Evolutionary conservation across 345 rosid species (phyloP).

Genomic region (Lepidium didymum): DNA sequence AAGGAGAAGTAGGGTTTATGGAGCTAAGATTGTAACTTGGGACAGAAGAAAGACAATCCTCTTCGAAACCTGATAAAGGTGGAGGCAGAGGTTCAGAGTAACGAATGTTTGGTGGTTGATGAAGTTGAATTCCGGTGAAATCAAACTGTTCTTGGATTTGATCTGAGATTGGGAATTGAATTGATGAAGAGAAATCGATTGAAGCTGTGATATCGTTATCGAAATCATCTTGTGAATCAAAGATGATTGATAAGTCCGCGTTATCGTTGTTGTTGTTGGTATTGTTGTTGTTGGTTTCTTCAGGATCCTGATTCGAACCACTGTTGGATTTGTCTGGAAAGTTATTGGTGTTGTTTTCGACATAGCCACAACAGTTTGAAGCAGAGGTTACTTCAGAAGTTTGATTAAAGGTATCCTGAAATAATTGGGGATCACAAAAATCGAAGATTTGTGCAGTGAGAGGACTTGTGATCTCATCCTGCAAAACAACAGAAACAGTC

Average conservation of each 20-base stretch:
- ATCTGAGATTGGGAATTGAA: conserved; percentile 40
- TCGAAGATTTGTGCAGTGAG: conserved; percentile 63
- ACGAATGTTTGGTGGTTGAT: conserved; percentile 18
- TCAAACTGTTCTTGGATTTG: conserved; percentile 52
- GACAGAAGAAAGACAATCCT: conserved; percentile 70
- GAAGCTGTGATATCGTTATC: conserved; percentile 86
- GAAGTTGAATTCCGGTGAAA: conserved; percentile 37
- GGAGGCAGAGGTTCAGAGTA: conserved; percentile 28
- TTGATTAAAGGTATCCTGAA: conserved; percentile 53
- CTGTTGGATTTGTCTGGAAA: conserved; percentile 24
- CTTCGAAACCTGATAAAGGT: conserved; percentile 54
- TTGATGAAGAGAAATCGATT: conserved; percentile 74
- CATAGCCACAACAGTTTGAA: conserved; percentile 50
- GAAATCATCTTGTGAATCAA: conserved; percentile 65
- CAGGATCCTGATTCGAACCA: conserved; percentile 17
- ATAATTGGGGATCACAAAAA: conserved; percentile 60
- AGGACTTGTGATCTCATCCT: conserved; percentile 83
- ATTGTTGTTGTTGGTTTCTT: conserved; percentile 17
- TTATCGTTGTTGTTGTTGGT: conserved; percentile 25
- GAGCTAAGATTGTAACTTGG: conserved; percentile 47
- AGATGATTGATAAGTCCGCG: conserved; percentile 42
- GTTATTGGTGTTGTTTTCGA: conserved; percentile 34
- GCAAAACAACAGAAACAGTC: conserved; percentile 14
- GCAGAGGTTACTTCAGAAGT: conserved; percentile 68
- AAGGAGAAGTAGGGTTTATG: conserved; percentile 58